Conservation (phyloP, 1,284 basidiomycete species). For the Cryptococcus sp. region DNA sequence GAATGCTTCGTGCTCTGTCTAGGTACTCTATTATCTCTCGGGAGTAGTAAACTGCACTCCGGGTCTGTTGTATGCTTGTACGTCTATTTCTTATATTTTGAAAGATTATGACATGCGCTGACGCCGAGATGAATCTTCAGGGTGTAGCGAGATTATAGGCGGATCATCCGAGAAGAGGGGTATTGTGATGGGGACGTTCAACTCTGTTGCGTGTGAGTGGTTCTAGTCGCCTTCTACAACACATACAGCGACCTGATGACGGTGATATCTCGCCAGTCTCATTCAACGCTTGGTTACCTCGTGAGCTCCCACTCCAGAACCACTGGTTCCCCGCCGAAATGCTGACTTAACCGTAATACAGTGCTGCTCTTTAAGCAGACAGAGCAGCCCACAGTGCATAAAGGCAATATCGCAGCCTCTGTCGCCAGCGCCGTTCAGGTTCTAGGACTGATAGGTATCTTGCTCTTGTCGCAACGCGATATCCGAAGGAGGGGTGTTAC, state of each 20-base stretch:
- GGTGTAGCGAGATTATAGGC: constrained; percentile 28
- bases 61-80: constrained; percentile 25
- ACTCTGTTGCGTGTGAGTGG: constrained; percentile 22
- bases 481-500: too few relatives aligned
- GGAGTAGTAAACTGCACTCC: constrained; percentile 27
- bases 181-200: constrained; percentile 30
- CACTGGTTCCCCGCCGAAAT: too few relatives aligned
- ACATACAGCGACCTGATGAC: too few relatives aligned
- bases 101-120: not conserved
- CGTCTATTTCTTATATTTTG: not conserved
- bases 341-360: too few relatives aligned
- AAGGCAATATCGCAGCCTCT: constrained; percentile 27
- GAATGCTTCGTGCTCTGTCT: not conserved
- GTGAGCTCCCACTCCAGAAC: constrained; percentile 4
- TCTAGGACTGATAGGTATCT: constrained; percentile 10
- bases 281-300: constrained; percentile 32
- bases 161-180: constrained; percentile 25
- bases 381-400: constrained; percentile 27
- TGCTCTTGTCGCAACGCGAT: constrained; percentile 9
- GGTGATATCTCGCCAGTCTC: constrained; percentile 5
- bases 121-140: not conserved
- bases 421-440: constrained; percentile 15
- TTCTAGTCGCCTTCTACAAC: not conserved
- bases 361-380: constrained; percentile 33
- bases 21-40: constrained; percentile 26